A percentile compares a stretch with the other conserved stretches of the same genome.
phyloP scores from a whole-genome alignment of 1,284 basidiomycete genomes.

The Coriolopsis trogii region DNA sequence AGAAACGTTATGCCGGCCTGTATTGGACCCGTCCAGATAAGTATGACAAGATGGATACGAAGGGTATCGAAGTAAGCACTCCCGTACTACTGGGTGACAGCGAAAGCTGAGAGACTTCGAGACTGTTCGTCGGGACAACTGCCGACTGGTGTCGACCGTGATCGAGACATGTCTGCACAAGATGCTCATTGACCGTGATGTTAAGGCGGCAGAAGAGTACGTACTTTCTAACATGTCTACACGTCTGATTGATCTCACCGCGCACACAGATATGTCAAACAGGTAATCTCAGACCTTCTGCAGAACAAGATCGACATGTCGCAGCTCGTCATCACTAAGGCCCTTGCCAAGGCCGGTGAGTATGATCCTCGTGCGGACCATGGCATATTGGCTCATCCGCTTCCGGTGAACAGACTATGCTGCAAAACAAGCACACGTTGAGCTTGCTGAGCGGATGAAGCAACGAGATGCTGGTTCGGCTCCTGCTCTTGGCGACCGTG shows the following conservation, averaged over 20 bases:
- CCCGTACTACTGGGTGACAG: neutral
- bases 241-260: neutral
- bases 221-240: slow-evolving; percentile 28
- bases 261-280: slow-evolving; percentile 81
- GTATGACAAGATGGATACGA: slow-evolving; percentile 98
- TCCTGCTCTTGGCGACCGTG: slow-evolving; percentile 91
- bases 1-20: slow-evolving; percentile 95
- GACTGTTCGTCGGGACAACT: slow-evolving; percentile 97
- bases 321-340: slow-evolving; percentile 96
- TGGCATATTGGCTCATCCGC: slow-evolving; percentile 3
- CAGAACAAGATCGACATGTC: slow-evolving; percentile 98
- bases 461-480: slow-evolving; percentile 94
- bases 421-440: slow-evolving; percentile 93
- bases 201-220: slow-evolving; percentile 89
- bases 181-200: slow-evolving; percentile 93
- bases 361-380: neutral
- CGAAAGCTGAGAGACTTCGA: slow-evolving; percentile 34
- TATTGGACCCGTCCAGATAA: slow-evolving; percentile 95
- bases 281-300: slow-evolving; percentile 88
- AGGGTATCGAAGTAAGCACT: slow-evolving; percentile 88
- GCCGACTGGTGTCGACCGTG: slow-evolving; percentile 92
- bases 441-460: slow-evolving; percentile 92
- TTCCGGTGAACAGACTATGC: slow-evolving; percentile 63
- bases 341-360: slow-evolving; percentile 83
- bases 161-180: slow-evolving; percentile 97